Evolutionary conservation across 2,329 filamentous ascomycete species (phyloP).

Genomic region (Arthrinium phaeospermum): DNA sequence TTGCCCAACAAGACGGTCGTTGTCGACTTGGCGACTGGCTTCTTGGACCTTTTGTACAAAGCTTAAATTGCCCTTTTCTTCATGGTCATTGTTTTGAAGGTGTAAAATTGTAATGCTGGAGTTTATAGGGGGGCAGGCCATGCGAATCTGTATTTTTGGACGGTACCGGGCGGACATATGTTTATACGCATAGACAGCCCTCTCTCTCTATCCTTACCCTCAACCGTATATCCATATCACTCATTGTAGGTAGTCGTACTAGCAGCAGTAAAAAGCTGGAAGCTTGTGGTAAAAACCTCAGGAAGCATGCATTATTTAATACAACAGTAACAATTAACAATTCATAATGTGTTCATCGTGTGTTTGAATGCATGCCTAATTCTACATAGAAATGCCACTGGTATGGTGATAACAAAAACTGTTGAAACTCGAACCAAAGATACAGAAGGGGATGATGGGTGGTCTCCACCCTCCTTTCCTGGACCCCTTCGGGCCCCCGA

Average conservation of each 20-base stretch:
- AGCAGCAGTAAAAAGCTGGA: neutral
- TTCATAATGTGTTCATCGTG: neutral
- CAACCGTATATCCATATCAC: neutral
- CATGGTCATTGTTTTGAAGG: no score
- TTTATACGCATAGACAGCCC: neutral
- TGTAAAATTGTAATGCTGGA: neutral
- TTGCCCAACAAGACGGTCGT: constrained; percentile 96
- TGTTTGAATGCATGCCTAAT: neutral
- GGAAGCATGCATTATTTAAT: neutral
- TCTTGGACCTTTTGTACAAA: constrained; percentile 93
- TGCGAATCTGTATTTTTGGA: neutral
- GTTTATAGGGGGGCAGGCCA: neutral
- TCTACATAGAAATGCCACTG: neutral
- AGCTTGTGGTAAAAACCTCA: neutral
- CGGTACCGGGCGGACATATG: neutral
- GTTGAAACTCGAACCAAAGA: neutral
- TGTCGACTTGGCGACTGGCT: constrained; percentile 85
- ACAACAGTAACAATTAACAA: neutral
- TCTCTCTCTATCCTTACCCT: neutral
- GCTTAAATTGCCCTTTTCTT: constrained; percentile 53
- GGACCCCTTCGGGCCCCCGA: neutral
- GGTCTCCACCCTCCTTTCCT: neutral
- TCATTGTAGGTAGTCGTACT: neutral
- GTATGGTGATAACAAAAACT: neutral
- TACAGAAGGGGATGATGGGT: neutral